Conservation (phyloP, 805 yeast genomes). For the Barnettozyma sp. region DNA sequence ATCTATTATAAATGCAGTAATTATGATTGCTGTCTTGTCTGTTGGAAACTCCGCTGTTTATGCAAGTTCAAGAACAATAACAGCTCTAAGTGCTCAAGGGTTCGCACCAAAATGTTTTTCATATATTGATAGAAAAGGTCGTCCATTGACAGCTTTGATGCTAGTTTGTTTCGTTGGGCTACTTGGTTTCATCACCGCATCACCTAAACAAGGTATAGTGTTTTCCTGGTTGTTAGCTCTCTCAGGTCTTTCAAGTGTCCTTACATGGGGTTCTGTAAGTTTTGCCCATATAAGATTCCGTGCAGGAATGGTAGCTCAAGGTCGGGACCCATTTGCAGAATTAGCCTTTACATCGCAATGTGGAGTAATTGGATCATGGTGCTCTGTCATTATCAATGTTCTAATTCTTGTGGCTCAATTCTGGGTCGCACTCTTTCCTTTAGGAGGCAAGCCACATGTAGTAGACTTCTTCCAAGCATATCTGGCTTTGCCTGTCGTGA, state of each 20-base stretch:
- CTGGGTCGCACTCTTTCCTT: conserved; percentile 53
- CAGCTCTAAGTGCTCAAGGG: conserved; percentile 58
- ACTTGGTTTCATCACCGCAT: conserved; percentile 51
- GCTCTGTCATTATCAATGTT: conserved; percentile 51
- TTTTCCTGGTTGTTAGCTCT: conserved; percentile 61
- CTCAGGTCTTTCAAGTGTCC: conserved; percentile 53
- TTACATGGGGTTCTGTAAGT: conserved; percentile 59
- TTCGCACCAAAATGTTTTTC: conserved; percentile 52
- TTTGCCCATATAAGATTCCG: conserved; percentile 58
- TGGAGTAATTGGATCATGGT: conserved; percentile 61
- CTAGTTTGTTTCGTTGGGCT: conserved; percentile 48
- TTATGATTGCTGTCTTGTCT: conserved; percentile 60
- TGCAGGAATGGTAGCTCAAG: conserved; percentile 54
- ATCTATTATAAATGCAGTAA: conserved; percentile 62
- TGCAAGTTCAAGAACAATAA: conserved; percentile 61
- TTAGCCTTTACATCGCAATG: conserved; percentile 58
- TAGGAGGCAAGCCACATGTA: conserved; percentile 26
- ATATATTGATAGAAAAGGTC: conserved; percentile 60
- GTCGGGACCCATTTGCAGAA: conserved; percentile 53
- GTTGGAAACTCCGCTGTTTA: conserved; percentile 68
- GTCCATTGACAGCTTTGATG: conserved; percentile 55
- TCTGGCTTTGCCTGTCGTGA: conserved; percentile 36
- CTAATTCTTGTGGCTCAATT: conserved; percentile 69
- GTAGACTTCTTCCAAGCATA: conserved; percentile 31
- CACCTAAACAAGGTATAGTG: conserved; percentile 42